Conservation (phyloP, 495 filamentous ascomycete genomes). For the Ascobolus immersus region DNA sequence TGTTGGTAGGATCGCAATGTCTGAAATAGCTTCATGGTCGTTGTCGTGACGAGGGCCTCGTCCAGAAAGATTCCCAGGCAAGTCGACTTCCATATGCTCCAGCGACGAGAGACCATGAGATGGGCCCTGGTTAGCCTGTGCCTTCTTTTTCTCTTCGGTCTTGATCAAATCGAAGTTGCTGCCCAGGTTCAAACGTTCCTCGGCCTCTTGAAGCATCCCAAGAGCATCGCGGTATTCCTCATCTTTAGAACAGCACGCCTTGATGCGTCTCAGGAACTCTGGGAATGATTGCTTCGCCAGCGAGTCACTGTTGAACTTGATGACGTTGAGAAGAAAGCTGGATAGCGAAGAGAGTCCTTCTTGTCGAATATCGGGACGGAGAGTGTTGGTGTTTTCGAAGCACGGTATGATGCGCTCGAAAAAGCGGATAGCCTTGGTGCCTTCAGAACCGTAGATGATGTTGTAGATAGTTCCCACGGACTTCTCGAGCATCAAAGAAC, state of each 20-base stretch:
- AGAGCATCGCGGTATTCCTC: too few species aligned
- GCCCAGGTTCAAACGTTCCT: too few species aligned
- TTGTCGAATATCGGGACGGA: conserved; percentile 4
- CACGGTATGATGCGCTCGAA: conserved; percentile 16
- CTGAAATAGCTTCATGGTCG: conserved; percentile 31
- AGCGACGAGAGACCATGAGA: too few species aligned
- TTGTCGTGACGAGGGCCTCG: conserved; percentile 40
- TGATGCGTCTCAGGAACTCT: too few species aligned
- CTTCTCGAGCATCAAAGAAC: conserved; percentile 29
- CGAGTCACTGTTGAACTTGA: conserved; percentile 13
- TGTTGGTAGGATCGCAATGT: conserved; percentile 40
- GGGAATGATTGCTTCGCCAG: neutral
- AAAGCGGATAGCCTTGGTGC: conserved; percentile 21
- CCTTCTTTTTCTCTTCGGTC: too few species aligned
- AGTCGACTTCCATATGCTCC: conserved; percentile 20
- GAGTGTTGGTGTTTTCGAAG: neutral
- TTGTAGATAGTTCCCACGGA: conserved; percentile 32
- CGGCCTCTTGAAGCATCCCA: too few species aligned
- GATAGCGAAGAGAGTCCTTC: conserved; percentile 5
- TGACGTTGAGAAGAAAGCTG: conserved; percentile 4
- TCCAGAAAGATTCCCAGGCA: conserved; percentile 27
- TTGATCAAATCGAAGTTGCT: too few species aligned
- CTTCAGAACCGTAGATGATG: conserved; percentile 26
- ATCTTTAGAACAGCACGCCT: too few species aligned
- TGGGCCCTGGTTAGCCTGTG: too few species aligned